phyloP scores from a whole-genome alignment of 2,329 filamentous ascomycete species.

The Plenodomus tracheiphilus region DNA sequence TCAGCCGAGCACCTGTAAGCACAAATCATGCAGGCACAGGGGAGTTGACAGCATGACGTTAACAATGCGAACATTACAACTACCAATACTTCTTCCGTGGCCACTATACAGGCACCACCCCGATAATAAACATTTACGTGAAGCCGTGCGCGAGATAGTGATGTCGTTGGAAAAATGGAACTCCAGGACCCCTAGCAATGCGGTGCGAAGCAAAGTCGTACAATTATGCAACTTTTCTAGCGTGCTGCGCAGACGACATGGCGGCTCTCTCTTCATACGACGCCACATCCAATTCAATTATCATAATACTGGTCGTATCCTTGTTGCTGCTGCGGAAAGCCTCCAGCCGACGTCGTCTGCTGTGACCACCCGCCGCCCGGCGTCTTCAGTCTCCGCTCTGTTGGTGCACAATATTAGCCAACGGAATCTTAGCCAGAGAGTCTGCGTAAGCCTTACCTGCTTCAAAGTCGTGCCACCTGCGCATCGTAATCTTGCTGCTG shows the following conservation, averaged over 20 bases:
- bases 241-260: constrained; percentile 21
- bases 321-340: constrained; percentile 42
- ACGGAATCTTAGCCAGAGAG: constrained; percentile 16
- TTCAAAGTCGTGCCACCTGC: constrained; percentile 94
- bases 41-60: not conserved
- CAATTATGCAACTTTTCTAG: constrained; percentile 32
- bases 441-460: constrained; percentile 54
- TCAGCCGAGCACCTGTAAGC: no score
- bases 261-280: constrained; percentile 27
- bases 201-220: constrained; percentile 29
- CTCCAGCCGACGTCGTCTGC: constrained; percentile 40
- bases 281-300: constrained; percentile 40
- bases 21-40: not conserved
- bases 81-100: constrained; percentile 10
- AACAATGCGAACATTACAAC: constrained; percentile 13
- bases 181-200: constrained; percentile 29
- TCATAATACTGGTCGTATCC: constrained; percentile 47
- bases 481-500: constrained; percentile 99
- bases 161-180: constrained; percentile 3
- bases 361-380: constrained; percentile 43
- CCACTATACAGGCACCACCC: constrained; percentile 9
- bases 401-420: constrained; percentile 31
- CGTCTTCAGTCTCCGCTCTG: constrained; percentile 50
- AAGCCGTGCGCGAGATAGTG: constrained; percentile 3
- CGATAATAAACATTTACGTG: constrained; percentile 6